Evolutionary conservation across 495 filamentous ascomycete genomes (phyloP).

Genomic region (Aspergillus ostianus): DNA sequence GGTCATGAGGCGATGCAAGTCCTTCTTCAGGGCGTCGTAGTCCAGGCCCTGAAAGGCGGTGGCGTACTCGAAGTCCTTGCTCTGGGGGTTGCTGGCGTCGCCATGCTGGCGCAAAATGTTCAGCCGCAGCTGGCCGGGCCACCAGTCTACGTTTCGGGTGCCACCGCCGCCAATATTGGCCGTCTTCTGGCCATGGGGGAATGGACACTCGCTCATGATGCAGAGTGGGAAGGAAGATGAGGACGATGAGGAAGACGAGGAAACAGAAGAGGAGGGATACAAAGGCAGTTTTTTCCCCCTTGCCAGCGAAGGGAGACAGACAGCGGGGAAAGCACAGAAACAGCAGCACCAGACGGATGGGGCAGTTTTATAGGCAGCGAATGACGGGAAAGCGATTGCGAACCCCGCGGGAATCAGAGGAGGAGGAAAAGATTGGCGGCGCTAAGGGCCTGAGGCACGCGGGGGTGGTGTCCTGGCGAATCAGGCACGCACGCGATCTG

Average conservation of each 20-base stretch:
- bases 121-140: slow-evolving; percentile 62
- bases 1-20: slow-evolving; percentile 64
- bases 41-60: slow-evolving; percentile 68
- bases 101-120: slow-evolving; percentile 72
- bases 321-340: too few relatives aligned
- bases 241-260: neutral
- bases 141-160: slow-evolving; percentile 66
- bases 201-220: slow-evolving; percentile 45
- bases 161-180: slow-evolving; percentile 60
- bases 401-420: neutral
- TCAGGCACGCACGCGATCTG: neutral
- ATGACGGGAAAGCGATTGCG: neutral
- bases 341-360: neutral
- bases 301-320: too few relatives aligned
- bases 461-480: neutral
- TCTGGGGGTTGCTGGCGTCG: slow-evolving; percentile 55
- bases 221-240: neutral
- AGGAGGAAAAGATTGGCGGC: too few relatives aligned
- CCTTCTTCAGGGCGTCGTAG: slow-evolving; percentile 69
- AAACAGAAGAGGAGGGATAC: too few relatives aligned
- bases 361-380: neutral
- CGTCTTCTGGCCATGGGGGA: slow-evolving; percentile 26
- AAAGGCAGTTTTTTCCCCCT: too few relatives aligned
- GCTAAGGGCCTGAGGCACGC: too few relatives aligned
- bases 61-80: slow-evolving; percentile 64